Evolutionary conservation across 192 early-diverging fungal species (phyloP).

Genomic region (Coemansia sp.): DNA sequence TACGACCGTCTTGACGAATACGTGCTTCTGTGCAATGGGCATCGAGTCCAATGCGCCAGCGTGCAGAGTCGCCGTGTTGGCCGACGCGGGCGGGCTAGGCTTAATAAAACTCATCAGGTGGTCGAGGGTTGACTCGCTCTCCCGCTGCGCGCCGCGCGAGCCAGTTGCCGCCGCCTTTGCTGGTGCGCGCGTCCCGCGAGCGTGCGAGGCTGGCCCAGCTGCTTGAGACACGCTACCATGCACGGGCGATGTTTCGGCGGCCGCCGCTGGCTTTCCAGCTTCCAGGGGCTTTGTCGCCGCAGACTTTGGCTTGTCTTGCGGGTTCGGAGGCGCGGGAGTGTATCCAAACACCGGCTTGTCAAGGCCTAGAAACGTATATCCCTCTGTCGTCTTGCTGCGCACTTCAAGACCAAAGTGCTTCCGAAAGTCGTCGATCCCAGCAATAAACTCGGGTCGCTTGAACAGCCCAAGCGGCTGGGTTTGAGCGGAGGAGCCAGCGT

Average conservation of each 20-base stretch:
- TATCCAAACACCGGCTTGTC: conserved; percentile 18
- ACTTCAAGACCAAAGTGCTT: conserved; percentile 49
- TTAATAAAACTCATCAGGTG: conserved; percentile 43
- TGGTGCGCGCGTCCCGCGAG: background rate
- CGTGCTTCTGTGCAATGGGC: background rate
- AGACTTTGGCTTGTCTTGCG: background rate
- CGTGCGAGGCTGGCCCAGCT: background rate
- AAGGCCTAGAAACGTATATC: conserved; percentile 48
- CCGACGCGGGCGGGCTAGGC: conserved; percentile 20
- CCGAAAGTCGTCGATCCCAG: conserved; percentile 34
- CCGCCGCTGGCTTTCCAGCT: background rate
- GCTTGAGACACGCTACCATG: background rate
- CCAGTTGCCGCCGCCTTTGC: conserved; percentile 5
- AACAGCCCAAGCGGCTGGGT: conserved; percentile 22
- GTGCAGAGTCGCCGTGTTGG: conserved; percentile 8
- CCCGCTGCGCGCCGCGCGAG: background rate
- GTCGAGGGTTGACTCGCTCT: conserved; percentile 34
- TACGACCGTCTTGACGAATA: conserved; percentile 33
- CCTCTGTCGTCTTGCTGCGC: conserved; percentile 27
- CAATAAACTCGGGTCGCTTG: conserved; percentile 31
- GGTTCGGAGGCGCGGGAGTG: background rate
- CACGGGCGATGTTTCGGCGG: background rate
- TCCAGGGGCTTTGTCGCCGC: background rate
- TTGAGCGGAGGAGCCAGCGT: background rate
- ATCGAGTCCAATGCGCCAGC: background rate